Conservation (phyloP, 768 basidiomycete genomes). For the Naganishia vishniacii region DNA sequence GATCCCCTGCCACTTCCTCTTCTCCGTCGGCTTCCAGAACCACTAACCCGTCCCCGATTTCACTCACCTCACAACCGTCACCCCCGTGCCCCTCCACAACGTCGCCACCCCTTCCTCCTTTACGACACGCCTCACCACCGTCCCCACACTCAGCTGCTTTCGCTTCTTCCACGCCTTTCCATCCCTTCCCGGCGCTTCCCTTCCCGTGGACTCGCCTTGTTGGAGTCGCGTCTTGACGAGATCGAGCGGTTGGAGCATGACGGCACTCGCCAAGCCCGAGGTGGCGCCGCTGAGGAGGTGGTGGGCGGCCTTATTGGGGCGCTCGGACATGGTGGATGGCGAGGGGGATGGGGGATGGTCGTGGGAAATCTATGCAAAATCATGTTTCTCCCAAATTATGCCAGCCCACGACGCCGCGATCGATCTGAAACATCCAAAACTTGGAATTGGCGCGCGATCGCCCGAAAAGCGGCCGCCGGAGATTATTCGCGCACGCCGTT, state of each 20-base stretch:
- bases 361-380: too few relatives aligned
- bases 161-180: neutral
- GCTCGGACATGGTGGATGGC: neutral
- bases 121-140: conserved; percentile 31
- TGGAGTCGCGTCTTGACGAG: conserved; percentile 87
- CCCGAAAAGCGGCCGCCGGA: too few relatives aligned
- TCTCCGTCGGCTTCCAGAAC: neutral
- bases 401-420: too few relatives aligned
- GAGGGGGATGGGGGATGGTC: too few relatives aligned
- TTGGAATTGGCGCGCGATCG: too few relatives aligned
- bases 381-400: too few relatives aligned
- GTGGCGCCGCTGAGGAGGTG: conserved; percentile 44
- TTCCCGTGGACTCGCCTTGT: conserved; percentile 56
- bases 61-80: conserved; percentile 65
- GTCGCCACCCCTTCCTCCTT: conserved; percentile 62
- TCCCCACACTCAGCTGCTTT: neutral
- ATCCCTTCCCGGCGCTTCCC: neutral
- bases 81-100: conserved; percentile 81
- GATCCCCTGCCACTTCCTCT: neutral
- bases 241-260: conserved; percentile 56
- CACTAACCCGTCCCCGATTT: neutral
- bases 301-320: conserved; percentile 35
- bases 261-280: conserved; percentile 44
- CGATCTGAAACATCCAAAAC: too few relatives aligned
- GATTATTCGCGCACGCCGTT: too few relatives aligned